A percentile compares a stretch with the other conserved stretches of the same genome.
These are phyloP conservation scores for Yamadazyma buinensis DNA, from an alignment of 1,139 yeast species.

Conservation along the genomic window DNA sequence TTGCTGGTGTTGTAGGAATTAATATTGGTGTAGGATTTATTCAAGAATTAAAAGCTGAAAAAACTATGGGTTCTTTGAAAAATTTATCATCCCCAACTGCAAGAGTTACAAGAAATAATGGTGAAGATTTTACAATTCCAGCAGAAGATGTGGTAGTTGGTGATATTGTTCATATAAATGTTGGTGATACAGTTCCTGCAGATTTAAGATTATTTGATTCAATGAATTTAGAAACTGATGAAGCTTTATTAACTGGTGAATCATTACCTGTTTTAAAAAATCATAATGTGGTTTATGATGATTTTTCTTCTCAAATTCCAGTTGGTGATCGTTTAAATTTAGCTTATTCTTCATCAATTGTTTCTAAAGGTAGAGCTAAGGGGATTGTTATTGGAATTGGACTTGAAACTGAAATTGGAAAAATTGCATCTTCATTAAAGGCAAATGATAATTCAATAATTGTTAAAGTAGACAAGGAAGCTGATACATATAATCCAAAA, in stretches of 20 bases:
- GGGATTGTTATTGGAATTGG: conserved; percentile 71
- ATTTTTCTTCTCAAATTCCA: conserved; percentile 40
- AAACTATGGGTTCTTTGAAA: conserved; percentile 74
- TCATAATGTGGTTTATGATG: conserved; percentile 37
- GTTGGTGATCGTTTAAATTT: conserved; percentile 76
- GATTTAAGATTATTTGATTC: conserved; percentile 60
- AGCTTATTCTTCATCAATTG: conserved; percentile 69
- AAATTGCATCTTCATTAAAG: conserved; percentile 62
- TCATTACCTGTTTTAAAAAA: conserved; percentile 70
- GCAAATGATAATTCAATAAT: conserved; percentile 18
- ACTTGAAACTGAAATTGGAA: conserved; percentile 70
- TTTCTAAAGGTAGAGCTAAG: conserved; percentile 72
- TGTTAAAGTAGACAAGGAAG: conserved; percentile 24
- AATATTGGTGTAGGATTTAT: conserved; percentile 68
- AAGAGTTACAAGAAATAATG: conserved; percentile 60
- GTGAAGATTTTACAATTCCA: conserved; percentile 50
- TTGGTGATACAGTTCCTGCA: conserved; percentile 81
- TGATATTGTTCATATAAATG: conserved; percentile 60
- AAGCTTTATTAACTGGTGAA: conserved; percentile 78
- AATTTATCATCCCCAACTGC: conserved; percentile 74
- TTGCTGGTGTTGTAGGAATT: conserved; percentile 63
- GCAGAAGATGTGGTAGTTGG: conserved; percentile 78
- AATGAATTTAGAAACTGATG: conserved; percentile 75
- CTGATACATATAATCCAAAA: conserved; percentile 23
- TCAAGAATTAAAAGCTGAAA: conserved; percentile 73